Percentiles rank a stretch among this genome's conserved stretches.
These are phyloP conservation scores for Hyphodiscus hymeniophilus DNA, from an alignment of 495 filamentous ascomycete genomes.

Conservation along the genomic window DNA sequence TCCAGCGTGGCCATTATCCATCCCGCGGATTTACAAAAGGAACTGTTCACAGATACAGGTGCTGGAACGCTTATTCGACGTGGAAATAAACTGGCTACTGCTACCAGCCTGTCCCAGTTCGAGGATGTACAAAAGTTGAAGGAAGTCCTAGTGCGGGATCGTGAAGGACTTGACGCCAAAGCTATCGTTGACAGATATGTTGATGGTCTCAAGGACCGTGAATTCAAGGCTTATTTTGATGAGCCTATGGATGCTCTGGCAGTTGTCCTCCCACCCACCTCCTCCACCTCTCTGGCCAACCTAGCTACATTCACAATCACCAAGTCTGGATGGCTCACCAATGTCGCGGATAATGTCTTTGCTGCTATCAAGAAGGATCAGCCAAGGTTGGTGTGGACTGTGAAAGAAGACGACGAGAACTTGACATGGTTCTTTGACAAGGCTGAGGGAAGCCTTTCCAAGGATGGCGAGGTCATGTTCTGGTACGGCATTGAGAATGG, in stretches of 20 bases:
- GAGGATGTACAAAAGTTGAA: constrained; percentile 69
- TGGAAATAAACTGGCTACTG: constrained; percentile 81
- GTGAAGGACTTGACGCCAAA: constrained; percentile 74
- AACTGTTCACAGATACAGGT: constrained; percentile 92
- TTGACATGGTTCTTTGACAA: constrained; percentile 98
- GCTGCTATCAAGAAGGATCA: constrained; percentile 87
- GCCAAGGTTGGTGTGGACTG: constrained; percentile 91
- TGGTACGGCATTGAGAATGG: constrained; percentile 88
- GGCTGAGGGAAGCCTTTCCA: constrained; percentile 82
- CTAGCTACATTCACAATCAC: constrained; percentile 92
- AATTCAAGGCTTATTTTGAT: constrained; percentile 93
- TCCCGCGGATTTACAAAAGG: constrained; percentile 88
- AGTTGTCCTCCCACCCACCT: constrained; percentile 72
- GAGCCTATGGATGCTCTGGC: constrained; percentile 93
- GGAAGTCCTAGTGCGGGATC: constrained; percentile 75
- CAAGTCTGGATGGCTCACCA: constrained; percentile 91
- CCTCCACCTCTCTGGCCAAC: constrained; percentile 51
- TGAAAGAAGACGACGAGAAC: constrained; percentile 94
- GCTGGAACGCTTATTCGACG: constrained; percentile 91
- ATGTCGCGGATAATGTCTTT: constrained; percentile 97
- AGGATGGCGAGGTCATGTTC: constrained; percentile 84
- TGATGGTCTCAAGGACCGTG: constrained; percentile 60
- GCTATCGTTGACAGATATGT: constrained; percentile 83
- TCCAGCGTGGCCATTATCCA: constrained; percentile 98
- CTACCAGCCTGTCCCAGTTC: constrained; percentile 67